These are phyloP conservation scores for Mrakia blollopis DNA, from an alignment of 768 basidiomycete genomes.

Conservation along the genomic window DNA sequence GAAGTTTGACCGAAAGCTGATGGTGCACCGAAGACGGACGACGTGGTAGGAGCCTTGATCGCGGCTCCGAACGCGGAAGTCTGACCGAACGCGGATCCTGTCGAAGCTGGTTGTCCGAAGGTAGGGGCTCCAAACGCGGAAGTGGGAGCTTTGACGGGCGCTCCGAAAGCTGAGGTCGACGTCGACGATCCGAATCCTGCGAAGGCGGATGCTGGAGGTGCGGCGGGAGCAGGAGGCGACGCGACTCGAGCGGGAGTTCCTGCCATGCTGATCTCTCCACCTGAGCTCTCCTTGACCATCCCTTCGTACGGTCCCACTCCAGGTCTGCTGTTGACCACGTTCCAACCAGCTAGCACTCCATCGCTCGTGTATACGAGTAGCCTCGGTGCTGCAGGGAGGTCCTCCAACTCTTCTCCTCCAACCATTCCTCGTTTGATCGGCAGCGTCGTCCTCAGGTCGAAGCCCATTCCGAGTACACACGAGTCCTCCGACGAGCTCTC, in stretches of 20 bases:
- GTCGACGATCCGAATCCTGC: slow-evolving; percentile 15
- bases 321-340: slow-evolving; percentile 38
- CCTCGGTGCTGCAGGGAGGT: slow-evolving; percentile 41
- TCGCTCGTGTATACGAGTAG: slow-evolving; percentile 44
- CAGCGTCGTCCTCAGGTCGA: slow-evolving; percentile 43
- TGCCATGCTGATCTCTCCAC: slow-evolving; percentile 14
- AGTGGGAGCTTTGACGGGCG: background rate
- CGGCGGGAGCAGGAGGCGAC: background rate
- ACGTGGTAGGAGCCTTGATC: background rate
- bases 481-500: slow-evolving; percentile 41
- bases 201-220: slow-evolving; percentile 3
- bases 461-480: slow-evolving; percentile 43
- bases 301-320: slow-evolving; percentile 38
- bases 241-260: slow-evolving; percentile 5
- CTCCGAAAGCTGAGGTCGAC: slow-evolving; percentile 12
- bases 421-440: slow-evolving; percentile 41
- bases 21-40: slow-evolving; percentile 19
- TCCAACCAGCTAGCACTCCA: slow-evolving; percentile 44
- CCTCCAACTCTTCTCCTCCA: slow-evolving; percentile 42
- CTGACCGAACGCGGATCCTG: slow-evolving; percentile 18
- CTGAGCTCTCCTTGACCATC: slow-evolving; percentile 37
- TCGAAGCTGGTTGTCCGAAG: background rate
- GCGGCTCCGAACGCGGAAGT: slow-evolving; percentile 20
- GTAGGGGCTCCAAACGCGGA: background rate
- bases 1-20: slow-evolving; percentile 12